A percentile compares a stretch with the other conserved stretches of the same genome.
Evolutionary conservation across 805 yeast species (phyloP).

Genomic region (Lipomyces japonicus): DNA sequence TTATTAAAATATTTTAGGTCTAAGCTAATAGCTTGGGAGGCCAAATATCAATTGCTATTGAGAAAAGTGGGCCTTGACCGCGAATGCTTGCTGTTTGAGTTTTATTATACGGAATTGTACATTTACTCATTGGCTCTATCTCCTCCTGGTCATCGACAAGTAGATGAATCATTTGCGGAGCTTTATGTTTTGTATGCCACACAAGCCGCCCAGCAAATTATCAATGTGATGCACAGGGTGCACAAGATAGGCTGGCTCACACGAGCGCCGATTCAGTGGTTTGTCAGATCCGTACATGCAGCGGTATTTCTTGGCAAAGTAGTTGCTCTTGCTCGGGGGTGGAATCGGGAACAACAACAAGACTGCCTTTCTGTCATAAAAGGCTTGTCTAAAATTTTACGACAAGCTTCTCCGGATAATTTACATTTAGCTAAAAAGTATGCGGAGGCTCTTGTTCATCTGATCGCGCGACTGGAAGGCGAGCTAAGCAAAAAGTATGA

Average conservation of each 20-base stretch:
- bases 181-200: constrained; percentile 78
- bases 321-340: constrained; percentile 40
- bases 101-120: constrained; percentile 76
- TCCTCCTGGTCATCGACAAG: constrained; percentile 40
- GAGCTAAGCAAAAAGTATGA: constrained; percentile 9
- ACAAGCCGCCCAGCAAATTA: constrained; percentile 74
- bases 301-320: constrained; percentile 89
- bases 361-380: constrained; percentile 67
- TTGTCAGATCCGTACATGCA: constrained; percentile 77
- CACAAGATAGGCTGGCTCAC: constrained; percentile 57
- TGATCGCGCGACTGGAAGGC: constrained; percentile 20
- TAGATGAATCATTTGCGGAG: constrained; percentile 57
- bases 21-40: constrained; percentile 72
- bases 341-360: constrained; percentile 35
- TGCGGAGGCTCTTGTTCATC: constrained; percentile 19
- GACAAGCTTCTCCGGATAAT: constrained; percentile 87
- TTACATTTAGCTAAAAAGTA: constrained; percentile 60
- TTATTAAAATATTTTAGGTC: constrained; percentile 72
- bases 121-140: constrained; percentile 76
- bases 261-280: constrained; percentile 92
- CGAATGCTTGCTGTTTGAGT: constrained; percentile 76
- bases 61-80: constrained; percentile 48
- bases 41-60: constrained; percentile 55
- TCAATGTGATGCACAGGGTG: constrained; percentile 66
- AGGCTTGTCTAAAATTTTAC: constrained; percentile 64